These are phyloP conservation scores for Calvatia gigantea DNA, from an alignment of 768 basidiomycete genomes.

Conservation along the genomic window DNA sequence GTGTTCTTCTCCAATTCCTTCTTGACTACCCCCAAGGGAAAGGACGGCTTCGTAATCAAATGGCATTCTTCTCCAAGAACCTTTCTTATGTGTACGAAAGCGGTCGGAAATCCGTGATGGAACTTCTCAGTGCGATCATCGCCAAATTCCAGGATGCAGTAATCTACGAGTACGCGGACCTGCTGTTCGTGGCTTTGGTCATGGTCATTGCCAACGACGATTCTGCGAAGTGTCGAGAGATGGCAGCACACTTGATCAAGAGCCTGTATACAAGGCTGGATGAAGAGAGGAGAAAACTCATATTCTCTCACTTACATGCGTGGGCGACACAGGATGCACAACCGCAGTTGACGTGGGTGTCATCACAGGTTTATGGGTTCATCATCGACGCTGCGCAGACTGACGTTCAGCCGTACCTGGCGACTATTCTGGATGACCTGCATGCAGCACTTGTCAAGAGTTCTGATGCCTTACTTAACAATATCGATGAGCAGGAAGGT, in stretches of 20 bases:
- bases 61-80: constrained; percentile 91
- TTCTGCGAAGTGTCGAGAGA: constrained; percentile 83
- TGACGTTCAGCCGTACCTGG: constrained; percentile 41
- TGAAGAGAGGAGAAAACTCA: constrained; percentile 46
- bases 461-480: constrained; percentile 31
- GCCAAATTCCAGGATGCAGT: constrained; percentile 77
- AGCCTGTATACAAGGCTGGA: constrained; percentile 68
- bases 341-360: constrained; percentile 62
- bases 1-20: constrained; percentile 87
- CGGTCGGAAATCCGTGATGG: constrained; percentile 92
- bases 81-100: constrained; percentile 87
- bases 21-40: constrained; percentile 97
- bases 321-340: constrained; percentile 73
- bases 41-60: constrained; percentile 80
- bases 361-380: constrained; percentile 81
- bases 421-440: constrained; percentile 55
- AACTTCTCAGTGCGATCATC: constrained; percentile 81
- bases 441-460: constrained; percentile 44
- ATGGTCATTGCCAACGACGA: constrained; percentile 95
- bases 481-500: constrained; percentile 40
- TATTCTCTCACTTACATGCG: constrained; percentile 69
- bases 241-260: constrained; percentile 83
- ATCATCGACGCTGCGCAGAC: constrained; percentile 64
- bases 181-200: constrained; percentile 88
- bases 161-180: constrained; percentile 76